Evolutionary conservation across 768 basidiomycete genomes (phyloP), one percentile per base, ranked within the genome.

Genomic region (Pisolithus tinctorius): DNA sequence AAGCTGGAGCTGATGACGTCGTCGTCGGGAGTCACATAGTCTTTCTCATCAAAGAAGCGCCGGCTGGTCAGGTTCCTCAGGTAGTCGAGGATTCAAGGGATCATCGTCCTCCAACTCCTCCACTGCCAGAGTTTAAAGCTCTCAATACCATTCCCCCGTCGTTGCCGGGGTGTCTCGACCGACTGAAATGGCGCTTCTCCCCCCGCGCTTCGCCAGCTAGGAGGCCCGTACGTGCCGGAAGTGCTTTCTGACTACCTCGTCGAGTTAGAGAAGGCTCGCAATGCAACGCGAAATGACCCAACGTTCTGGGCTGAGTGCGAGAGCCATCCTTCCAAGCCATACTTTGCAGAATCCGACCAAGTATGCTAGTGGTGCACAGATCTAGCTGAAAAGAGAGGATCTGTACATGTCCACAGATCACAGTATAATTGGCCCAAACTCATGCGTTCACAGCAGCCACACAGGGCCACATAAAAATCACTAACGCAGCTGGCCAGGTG

Each of bases 341-440:
- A 98, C 71, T 76, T 89, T 62, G 94, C 96, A 0, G 86, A 83
- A 90, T 51, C 74, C 98, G 52, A 96, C 93, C 1, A 84, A 89
- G 59, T 77, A 91, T 60, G 20, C 20, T 20, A 20, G 2, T 20
- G 20, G 20, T 20, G 20, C 20, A 20, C 20, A 20, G 20, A 20
- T 99, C 59, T 99, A 95, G 96, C 72, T 99, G 60, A 99, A 99
- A 76, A 83, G 93, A 42, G 95, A 94, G 71, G 93, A 94, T 60
- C 63, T 95, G 86, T 87, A 55, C 55, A 86, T 65, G 20, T 6
- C 20, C 23, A 25, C 45, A 53, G 37, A 48, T 20, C 46, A 20
- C 17, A 36, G 14, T 44, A 26, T 17, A n/a, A 29, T 13, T 37
- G 4, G 25, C 8, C 20, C 44, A 48, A 6, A 26, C 42, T 67